Conservation (phyloP, 2,329 filamentous ascomycete genomes). For the Xylogone sp. region DNA sequence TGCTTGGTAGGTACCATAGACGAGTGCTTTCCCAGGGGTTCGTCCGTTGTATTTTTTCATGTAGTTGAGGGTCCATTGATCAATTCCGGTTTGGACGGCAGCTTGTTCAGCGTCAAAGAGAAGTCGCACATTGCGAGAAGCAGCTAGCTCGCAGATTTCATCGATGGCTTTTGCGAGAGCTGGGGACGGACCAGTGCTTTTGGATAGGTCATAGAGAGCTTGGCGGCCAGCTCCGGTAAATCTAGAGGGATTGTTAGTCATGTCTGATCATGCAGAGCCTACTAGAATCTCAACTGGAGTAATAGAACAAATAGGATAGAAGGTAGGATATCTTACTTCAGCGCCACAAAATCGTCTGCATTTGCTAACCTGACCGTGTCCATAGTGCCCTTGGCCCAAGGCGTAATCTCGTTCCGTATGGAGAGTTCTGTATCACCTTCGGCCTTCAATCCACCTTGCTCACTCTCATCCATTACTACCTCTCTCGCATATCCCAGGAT, state of each 20-base stretch:
- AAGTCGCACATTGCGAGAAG: constrained; percentile 64
- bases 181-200: constrained; percentile 57
- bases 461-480: constrained; percentile 62
- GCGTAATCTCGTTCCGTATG: constrained; percentile 56
- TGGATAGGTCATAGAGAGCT: constrained; percentile 63
- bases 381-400: constrained; percentile 72
- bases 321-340: constrained; percentile 38
- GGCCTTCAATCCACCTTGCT: constrained; percentile 41
- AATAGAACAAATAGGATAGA: not conserved
- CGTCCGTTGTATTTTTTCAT: constrained; percentile 72
- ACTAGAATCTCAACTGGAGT: no score
- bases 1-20: constrained; percentile 79
- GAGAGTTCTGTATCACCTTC: constrained; percentile 44
- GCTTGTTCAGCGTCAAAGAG: constrained; percentile 87
- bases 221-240: constrained; percentile 80
- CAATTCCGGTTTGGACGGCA: constrained; percentile 72
- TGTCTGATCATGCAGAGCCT: no score
- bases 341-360: constrained; percentile 49
- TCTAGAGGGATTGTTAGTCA: constrained; percentile 28
- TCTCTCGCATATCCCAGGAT: constrained; percentile 83
- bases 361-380: constrained; percentile 59
- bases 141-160: constrained; percentile 69
- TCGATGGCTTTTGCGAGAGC: constrained; percentile 68
- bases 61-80: constrained; percentile 74
- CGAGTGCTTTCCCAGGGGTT: constrained; percentile 54